Conservation (phyloP, 768 basidiomycete genomes). For the Suillus tomentosus region DNA sequence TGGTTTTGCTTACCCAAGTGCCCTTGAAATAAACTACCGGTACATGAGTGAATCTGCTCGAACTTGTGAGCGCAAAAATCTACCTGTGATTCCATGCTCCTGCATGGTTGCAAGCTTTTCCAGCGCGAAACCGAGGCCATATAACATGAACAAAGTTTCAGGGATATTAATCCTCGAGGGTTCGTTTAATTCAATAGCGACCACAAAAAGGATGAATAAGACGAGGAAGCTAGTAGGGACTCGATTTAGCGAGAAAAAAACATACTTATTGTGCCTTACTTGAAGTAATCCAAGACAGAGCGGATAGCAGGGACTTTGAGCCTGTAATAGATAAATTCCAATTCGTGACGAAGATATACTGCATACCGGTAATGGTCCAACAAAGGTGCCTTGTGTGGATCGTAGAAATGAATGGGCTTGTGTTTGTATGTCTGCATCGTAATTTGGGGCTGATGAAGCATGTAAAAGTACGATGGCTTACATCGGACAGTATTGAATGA, state of each 20-base stretch:
- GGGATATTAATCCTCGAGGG: constrained; percentile 59
- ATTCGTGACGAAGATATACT: background rate
- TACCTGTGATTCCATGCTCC: constrained; percentile 91
- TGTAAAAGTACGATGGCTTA: constrained; percentile 35
- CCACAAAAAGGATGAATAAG: constrained; percentile 75
- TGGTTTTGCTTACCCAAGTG: constrained; percentile 62
- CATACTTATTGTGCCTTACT: constrained; percentile 46
- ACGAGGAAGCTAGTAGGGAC: constrained; percentile 59
- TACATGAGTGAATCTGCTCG: constrained; percentile 12
- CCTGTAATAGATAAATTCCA: constrained; percentile 37
- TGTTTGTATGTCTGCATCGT: constrained; percentile 84
- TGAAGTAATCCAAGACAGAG: constrained; percentile 85
- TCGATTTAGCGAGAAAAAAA: background rate
- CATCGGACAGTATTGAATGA: constrained; percentile 89
- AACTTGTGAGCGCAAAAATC: constrained; percentile 3
- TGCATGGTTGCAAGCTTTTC: constrained; percentile 96
- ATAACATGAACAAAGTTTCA: constrained; percentile 79
- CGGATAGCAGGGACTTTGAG: constrained; percentile 94
- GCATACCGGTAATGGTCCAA: constrained; percentile 91
- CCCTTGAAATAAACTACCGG: constrained; percentile 76
- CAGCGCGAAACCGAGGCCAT: constrained; percentile 79
- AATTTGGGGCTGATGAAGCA: constrained; percentile 6
- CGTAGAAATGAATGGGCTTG: constrained; percentile 90
- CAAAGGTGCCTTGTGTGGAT: constrained; percentile 91
- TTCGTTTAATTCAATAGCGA: constrained; percentile 77